A percentile compares a stretch with the other conserved stretches of the same genome.
Conservation (phyloP, 345 rosid genomes). For the Raphanus raphanistrum region DNA sequence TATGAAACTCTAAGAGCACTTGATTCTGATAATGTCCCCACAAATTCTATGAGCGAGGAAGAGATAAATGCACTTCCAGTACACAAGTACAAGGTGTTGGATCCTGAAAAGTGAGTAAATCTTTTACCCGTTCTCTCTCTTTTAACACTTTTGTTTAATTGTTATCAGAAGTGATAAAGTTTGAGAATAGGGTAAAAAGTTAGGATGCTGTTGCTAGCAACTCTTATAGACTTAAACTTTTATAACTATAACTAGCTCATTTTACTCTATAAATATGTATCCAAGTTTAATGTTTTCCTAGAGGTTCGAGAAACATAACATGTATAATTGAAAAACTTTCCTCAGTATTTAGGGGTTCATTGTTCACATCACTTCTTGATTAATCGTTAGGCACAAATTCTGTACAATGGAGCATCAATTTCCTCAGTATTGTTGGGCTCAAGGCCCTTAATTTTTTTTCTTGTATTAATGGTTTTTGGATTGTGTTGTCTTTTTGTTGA, state of each 20-base stretch:
- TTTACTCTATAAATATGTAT: neutral
- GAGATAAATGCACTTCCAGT: slow-evolving; percentile 93
- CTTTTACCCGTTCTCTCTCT: neutral
- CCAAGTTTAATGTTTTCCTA: neutral
- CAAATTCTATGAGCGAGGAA: slow-evolving; percentile 88
- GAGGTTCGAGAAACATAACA: neutral
- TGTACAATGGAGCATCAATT: neutral
- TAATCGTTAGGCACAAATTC: neutral
- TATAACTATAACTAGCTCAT: neutral
- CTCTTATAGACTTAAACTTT: neutral
- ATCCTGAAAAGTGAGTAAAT: slow-evolving; percentile 47
- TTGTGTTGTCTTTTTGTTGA: slow-evolving; percentile 26
- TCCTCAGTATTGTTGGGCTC: neutral
- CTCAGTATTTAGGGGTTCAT: neutral
- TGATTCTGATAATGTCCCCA: slow-evolving; percentile 69
- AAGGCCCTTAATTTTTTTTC: neutral
- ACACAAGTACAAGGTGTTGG: slow-evolving; percentile 69
- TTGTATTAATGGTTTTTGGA: neutral
- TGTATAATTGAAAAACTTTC: neutral
- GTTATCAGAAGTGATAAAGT: neutral
- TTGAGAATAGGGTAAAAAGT: neutral
- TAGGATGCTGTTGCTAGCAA: neutral
- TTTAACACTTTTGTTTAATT: neutral
- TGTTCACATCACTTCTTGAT: neutral
- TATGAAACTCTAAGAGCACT: slow-evolving; percentile 92